A percentile compares a stretch with the other conserved stretches of the same genome.
Conservation (phyloP, 2,329 filamentous ascomycete species). For the Didymella segeticola region DNA sequence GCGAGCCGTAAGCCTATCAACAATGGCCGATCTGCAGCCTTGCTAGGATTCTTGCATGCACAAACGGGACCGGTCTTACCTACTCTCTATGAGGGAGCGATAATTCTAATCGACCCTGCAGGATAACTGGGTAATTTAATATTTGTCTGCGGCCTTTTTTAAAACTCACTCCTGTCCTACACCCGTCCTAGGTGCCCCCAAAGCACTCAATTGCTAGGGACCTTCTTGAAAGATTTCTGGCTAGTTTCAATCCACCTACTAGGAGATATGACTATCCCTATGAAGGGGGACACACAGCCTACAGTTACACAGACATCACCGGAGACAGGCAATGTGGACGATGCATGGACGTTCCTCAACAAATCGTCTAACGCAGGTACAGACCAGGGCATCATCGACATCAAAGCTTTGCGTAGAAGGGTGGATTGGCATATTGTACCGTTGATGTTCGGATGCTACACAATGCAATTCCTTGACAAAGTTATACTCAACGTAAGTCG, state of each 20-base stretch:
- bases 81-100: not conserved
- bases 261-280: not conserved
- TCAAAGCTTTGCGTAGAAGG: constrained; percentile 29
- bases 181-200: not conserved
- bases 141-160: not conserved
- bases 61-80: not conserved
- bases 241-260: not conserved
- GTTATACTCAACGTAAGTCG: constrained; percentile 27
- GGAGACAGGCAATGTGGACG: constrained; percentile 4
- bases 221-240: not conserved
- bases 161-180: not conserved
- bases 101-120: not conserved
- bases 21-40: not conserved
- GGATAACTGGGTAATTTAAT: not conserved
- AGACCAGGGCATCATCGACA: not conserved
- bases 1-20: constrained; percentile 1
- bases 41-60: not conserved
- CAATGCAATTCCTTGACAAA: constrained; percentile 51
- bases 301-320: not conserved
- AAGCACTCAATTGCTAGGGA: not conserved
- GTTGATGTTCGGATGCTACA: constrained; percentile 40
- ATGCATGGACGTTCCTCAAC: constrained; percentile 19
- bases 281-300: not conserved
- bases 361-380: not conserved
- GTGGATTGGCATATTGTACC: constrained; percentile 51